Conservation (phyloP, 2,329 filamentous ascomycete species). For the Hyphodiscus sp. region DNA sequence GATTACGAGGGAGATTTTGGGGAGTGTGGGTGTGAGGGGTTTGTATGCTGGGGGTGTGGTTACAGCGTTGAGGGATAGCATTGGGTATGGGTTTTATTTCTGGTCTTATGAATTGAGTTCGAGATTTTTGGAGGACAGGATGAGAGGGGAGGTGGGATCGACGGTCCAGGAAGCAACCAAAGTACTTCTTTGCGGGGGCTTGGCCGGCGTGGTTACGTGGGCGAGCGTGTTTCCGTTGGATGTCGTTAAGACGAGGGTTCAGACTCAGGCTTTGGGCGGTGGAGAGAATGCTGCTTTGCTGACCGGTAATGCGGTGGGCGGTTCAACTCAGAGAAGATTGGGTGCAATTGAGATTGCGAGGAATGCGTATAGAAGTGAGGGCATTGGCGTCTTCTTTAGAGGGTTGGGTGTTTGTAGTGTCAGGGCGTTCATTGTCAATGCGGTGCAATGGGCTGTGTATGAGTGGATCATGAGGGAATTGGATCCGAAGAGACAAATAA, state of each 20-base stretch:
- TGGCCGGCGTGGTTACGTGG: slow-evolving; percentile 87
- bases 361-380: slow-evolving; percentile 58
- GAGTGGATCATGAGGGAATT: slow-evolving; percentile 74
- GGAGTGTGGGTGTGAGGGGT: slow-evolving; percentile 54
- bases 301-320: slow-evolving; percentile 15
- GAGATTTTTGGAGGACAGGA: slow-evolving; percentile 39
- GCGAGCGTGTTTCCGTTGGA: slow-evolving; percentile 85
- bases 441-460: slow-evolving; percentile 86
- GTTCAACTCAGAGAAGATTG: slow-evolving; percentile 27
- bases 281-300: slow-evolving; percentile 29
- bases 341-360: slow-evolving; percentile 58
- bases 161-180: slow-evolving; percentile 49
- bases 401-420: slow-evolving; percentile 76
- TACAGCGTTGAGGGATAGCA: slow-evolving; percentile 74
- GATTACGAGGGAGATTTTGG: slow-evolving; percentile 57
- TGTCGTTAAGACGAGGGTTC: slow-evolving; percentile 87
- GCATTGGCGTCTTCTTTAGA: slow-evolving; percentile 59
- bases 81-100: slow-evolving; percentile 98
- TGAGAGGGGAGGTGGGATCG: slow-evolving; percentile 11
- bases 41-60: slow-evolving; percentile 77
- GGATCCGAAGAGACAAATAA: slow-evolving; percentile 10
- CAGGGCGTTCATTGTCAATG: slow-evolving; percentile 87
- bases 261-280: slow-evolving; percentile 52
- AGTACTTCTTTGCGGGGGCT: slow-evolving; percentile 73
- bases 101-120: slow-evolving; percentile 82